phyloP scores from a whole-genome alignment of 352 stramenopile species.

The Albugo candida region DNA sequence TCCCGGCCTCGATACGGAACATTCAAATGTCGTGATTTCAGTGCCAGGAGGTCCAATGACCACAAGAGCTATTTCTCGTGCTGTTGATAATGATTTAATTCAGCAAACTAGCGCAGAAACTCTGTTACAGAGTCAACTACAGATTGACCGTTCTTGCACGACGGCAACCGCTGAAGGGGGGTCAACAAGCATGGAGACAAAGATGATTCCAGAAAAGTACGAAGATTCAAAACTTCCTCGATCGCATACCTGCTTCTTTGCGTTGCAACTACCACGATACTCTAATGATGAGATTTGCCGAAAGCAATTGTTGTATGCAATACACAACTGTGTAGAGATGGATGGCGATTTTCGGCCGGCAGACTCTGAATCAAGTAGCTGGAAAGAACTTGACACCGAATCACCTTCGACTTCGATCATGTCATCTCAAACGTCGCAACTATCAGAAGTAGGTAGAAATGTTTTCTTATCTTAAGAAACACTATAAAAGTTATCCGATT shows the following conservation, averaged over 20 bases:
- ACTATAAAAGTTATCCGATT: too few species aligned
- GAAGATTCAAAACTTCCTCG: constrained; percentile 51
- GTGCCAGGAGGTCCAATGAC: constrained; percentile 3
- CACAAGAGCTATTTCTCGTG: neutral
- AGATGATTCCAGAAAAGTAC: constrained; percentile 10
- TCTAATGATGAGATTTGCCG: constrained; percentile 52
- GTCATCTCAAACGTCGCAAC: too few species aligned
- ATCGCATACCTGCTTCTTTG: constrained; percentile 81
- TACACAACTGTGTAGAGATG: constrained; percentile 78
- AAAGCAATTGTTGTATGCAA: constrained; percentile 51
- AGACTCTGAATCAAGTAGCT: constrained; percentile 63
- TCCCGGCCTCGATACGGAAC: constrained; percentile 5
- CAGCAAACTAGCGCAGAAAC: neutral
- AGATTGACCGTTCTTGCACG: too few species aligned
- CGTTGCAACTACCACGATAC: constrained; percentile 57
- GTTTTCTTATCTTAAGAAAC: too few species aligned
- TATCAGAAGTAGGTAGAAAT: too few species aligned
- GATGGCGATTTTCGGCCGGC: constrained; percentile 74
- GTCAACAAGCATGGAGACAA: neutral
- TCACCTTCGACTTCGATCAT: too few species aligned
- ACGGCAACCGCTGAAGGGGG: neutral
- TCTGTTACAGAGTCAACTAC: too few species aligned
- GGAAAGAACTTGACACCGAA: constrained; percentile 15
- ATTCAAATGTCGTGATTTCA: neutral
- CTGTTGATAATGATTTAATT: too few species aligned